phyloP scores from a whole-genome alignment of 2,329 filamentous ascomycete species.

The Aspergillus terreus region DNA sequence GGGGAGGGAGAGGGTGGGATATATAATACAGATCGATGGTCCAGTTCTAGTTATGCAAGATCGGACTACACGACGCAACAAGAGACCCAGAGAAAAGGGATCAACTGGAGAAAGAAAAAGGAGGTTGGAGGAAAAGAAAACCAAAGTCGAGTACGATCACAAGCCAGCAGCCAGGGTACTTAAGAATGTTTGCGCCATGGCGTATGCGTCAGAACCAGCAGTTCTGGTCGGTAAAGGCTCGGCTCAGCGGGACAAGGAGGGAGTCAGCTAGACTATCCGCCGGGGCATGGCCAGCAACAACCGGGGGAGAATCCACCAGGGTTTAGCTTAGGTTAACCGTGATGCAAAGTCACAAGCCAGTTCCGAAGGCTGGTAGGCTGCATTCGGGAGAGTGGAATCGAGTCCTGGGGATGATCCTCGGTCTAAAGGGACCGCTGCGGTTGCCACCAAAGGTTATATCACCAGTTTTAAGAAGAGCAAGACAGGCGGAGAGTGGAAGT shows the following conservation, averaged over 20 bases:
- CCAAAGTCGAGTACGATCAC: slow-evolving; percentile 18
- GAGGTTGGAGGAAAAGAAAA: slow-evolving; percentile 8
- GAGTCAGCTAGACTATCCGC: slow-evolving; percentile 15
- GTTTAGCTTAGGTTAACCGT: slow-evolving; percentile 8
- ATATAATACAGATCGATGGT: slow-evolving; percentile 2
- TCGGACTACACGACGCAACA: slow-evolving; percentile 1
- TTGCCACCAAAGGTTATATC: slow-evolving; percentile 2
- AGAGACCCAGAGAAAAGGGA: slow-evolving; percentile 8
- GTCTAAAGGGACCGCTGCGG: slow-evolving; percentile 31
- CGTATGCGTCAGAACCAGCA: slow-evolving; percentile 23
- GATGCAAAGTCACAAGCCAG: slow-evolving; percentile 25
- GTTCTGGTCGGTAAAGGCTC: slow-evolving; percentile 35
- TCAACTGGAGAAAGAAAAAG: slow-evolving; percentile 7
- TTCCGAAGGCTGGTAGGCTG: slow-evolving; percentile 20
- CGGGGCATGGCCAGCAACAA: slow-evolving; percentile 15
- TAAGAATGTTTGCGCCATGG: slow-evolving; percentile 20
- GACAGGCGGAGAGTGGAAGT: too few species aligned
- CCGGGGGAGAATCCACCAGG: slow-evolving; percentile 9
- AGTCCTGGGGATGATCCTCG: slow-evolving; percentile 32
- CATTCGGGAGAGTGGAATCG: slow-evolving; percentile 37
- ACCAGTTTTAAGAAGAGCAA: too few species aligned
- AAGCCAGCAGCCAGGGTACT: slow-evolving; percentile 29
- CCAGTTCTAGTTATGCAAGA: not conserved
- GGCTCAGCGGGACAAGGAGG: slow-evolving; percentile 34
- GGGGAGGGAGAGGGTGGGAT: not conserved